Base-by-base conservation (phyloP, 352 stramenopile species). In the Globisporangium echinulatum region DNA sequence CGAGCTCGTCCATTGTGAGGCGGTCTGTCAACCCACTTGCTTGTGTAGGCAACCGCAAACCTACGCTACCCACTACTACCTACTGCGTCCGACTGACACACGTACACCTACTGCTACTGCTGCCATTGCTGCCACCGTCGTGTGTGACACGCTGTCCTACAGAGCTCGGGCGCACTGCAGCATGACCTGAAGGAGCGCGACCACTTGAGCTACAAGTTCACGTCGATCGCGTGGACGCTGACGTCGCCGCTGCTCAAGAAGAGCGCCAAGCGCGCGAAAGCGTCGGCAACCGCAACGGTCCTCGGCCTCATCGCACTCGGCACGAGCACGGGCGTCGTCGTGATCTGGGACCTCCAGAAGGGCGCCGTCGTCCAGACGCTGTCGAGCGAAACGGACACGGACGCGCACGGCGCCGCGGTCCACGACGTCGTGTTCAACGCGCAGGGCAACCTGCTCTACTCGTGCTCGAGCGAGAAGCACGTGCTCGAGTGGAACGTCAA, bases 141-240 rank as follows among this genome's bases (percentile, higher is more conserved):
- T 11, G 25, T 33, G 25, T 33, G 25, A 33, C 25, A 3, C 25
- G 25, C 25, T 33, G 25, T 33, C 25, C 6, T 7, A 0, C 36
- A 86, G 76, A 72, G 63, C 49, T 82, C 77, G 3, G 79, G 82
- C 38, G 62, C 74, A 38, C 60, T 94, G 58, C 72, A 85, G 54
- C 77, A 85, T 65, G 85, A 94, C 57, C 70, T 92, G 14, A 87
- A 87, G 62, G 82, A 94, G 70, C 79, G 82, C 51, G 82, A 94
- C 63, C 82, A 94, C 67, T 70, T 92, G 44, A 90, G 68, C 63
- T 92, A 92, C 77, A 85, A 80, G 49, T 92, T 90, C 71, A 94
- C 82, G 49, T 74, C 73, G 60, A 64, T 88, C 37, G 75, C 82
- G 14, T 94, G 85, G 85, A 78, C 79, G 33, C 72, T 79, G 38